Conservation (phyloP, 208 protist species). For the Sergeia podlipaevii region DNA sequence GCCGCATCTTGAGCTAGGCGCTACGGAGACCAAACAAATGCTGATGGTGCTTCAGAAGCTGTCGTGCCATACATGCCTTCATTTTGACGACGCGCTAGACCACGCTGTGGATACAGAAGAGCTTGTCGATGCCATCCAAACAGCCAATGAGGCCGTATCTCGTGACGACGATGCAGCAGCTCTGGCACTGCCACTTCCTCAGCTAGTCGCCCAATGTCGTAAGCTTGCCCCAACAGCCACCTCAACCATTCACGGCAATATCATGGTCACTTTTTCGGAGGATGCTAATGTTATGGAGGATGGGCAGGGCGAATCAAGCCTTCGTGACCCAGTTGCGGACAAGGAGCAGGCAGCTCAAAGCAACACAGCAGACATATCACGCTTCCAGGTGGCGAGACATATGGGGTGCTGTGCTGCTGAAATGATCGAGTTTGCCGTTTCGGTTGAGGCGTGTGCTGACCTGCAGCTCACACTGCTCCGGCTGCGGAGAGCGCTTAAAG, state of each 20-base stretch:
- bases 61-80: slow-evolving; percentile 40
- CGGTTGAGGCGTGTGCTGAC: slow-evolving; percentile 46
- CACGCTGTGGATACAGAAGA: neutral
- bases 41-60: slow-evolving; percentile 63
- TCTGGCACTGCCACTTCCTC: slow-evolving; percentile 10
- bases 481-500: slow-evolving; percentile 35
- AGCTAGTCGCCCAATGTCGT: slow-evolving; percentile 34
- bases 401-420: slow-evolving; percentile 60
- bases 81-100: slow-evolving; percentile 10
- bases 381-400: slow-evolving; percentile 46
- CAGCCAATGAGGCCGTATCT: slow-evolving; percentile 4
- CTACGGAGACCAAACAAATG: slow-evolving; percentile 23
- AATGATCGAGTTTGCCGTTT: slow-evolving; percentile 51
- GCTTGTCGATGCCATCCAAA: neutral
- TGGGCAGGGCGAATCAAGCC: slow-evolving; percentile 12
- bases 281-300: slow-evolving; percentile 21
- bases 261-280: slow-evolving; percentile 27
- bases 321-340: neutral
- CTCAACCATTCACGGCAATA: slow-evolving; percentile 26
- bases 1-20: slow-evolving; percentile 47
- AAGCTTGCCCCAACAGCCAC: slow-evolving; percentile 23
- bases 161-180: slow-evolving; percentile 10
- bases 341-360: neutral
- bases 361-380: slow-evolving; percentile 2
- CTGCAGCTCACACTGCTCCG: slow-evolving; percentile 40